Base-by-base conservation (phyloP, 257 asterid species). In the Nyctanthes arbortristis region DNA sequence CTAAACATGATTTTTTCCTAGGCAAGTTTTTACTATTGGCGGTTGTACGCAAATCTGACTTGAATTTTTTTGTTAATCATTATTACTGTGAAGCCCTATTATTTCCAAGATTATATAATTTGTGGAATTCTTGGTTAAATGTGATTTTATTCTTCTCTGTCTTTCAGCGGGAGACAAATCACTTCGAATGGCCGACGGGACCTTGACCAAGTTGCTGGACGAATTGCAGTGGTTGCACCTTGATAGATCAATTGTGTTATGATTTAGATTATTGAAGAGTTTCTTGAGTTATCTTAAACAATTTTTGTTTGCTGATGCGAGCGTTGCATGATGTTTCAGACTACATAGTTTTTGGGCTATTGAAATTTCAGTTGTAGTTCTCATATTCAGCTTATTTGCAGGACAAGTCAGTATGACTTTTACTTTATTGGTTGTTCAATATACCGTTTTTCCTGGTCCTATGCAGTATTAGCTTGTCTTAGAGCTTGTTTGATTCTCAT, bases 131-230 rank as follows among this genome's bases (percentile, higher is more conserved):
- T 14, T 25, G 36, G 12, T 45, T 32, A 31, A 28, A 29, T 29
- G 5, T 40, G 2, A n/a, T n/a, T n/a, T n/a, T n/a, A n/a, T n/a
- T n/a, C n/a, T n/a, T n/a, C n/a, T n/a, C n/a, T 33, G 4, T 30
- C 27, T 66, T 75, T 33, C 88, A 91, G 97, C 45, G 97, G 97
- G 72, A 81, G 97, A 67, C 84, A 59, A 68, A 91, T 91, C 62
- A 91, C 97, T 54, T 89, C 96, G 69, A 89, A 68, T 34, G 97
- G 97, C 20, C 93, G 80, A 68, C 74, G 96, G 71, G 97, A 91
- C 66, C 97, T 91, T 28, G 97, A 91, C 66, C 96, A 91, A 78
- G 97, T 91, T 67, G 95, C 96, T 16, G 95, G 96, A 24, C 81
- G 86, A 45, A 81, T 91, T 63, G 91, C 65, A 2, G 86, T 80